Conservation (phyloP, 257 asterid genomes). For the Buddleja alternifolia region DNA sequence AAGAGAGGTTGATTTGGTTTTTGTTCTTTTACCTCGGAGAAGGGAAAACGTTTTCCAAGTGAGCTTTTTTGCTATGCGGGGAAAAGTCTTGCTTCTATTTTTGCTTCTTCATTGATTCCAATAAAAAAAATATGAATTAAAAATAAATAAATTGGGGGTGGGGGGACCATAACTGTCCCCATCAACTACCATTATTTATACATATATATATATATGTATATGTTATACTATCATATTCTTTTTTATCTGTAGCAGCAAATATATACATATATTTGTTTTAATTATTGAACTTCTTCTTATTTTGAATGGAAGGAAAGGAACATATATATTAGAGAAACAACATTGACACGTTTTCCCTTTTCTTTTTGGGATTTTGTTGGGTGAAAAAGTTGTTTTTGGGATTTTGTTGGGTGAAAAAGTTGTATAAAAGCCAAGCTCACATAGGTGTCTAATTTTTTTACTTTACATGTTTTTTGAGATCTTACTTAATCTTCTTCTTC, state of each 20-base stretch:
- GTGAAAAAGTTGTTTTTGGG: neutral
- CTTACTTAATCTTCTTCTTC: neutral
- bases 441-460: neutral
- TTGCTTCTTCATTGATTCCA: constrained; percentile 27
- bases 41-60: constrained; percentile 24
- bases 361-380: neutral
- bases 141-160: too few species aligned
- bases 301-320: too few species aligned
- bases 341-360: too few species aligned
- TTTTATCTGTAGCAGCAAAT: too few species aligned
- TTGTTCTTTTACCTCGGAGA: constrained; percentile 20
- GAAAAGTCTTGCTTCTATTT: constrained; percentile 25
- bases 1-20: neutral
- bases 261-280: too few species aligned
- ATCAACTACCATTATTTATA: constrained; percentile 24
- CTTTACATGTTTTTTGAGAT: neutral
- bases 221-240: neutral
- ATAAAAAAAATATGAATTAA: too few species aligned
- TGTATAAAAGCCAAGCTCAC: neutral
- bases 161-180: constrained; percentile 44
- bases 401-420: neutral
- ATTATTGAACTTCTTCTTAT: too few species aligned
- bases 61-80: constrained; percentile 2
- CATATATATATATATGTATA: neutral
- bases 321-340: too few species aligned